These are phyloP conservation scores for Gardenia jasminoides DNA, from an alignment of 257 asterid species.

Conservation along the genomic window DNA sequence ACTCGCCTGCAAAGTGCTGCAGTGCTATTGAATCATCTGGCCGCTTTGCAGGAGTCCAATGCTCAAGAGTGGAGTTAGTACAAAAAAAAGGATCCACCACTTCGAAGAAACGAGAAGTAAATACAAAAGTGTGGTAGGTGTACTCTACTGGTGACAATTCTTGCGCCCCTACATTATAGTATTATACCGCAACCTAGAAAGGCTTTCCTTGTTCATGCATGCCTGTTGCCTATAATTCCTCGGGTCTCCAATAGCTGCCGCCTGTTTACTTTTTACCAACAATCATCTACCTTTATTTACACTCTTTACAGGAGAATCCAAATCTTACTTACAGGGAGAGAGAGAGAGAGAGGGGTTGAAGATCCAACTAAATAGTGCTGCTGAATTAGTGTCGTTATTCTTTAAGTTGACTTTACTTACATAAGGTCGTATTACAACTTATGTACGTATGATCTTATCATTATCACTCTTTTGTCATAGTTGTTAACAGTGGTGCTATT, in stretches of 20 bases:
- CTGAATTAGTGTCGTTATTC: no score
- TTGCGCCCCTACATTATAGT: no score
- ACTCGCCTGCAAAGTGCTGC: not conserved
- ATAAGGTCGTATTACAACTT: no score
- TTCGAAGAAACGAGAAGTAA: slow-evolving; percentile 8
- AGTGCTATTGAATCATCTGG: not conserved
- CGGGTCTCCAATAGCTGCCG: not conserved
- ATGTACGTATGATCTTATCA: not conserved
- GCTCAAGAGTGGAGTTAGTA: not conserved
- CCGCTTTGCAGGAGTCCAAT: not conserved
- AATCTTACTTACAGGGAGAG: no score
- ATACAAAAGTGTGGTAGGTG: not conserved
- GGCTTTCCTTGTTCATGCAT: not conserved
- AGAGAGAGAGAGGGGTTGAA: no score
- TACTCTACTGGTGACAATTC: no score
- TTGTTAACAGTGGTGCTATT: no score
- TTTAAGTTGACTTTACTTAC: no score
- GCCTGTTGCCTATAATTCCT: not conserved
- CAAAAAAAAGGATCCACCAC: not conserved
- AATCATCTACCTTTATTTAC: no score
- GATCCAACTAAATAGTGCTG: no score
- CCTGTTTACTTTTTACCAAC: not conserved
- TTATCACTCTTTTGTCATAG: not conserved
- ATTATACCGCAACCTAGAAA: no score
- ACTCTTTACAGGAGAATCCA: no score